phyloP scores from a whole-genome alignment of 2,329 filamentous ascomycete genomes.

The Chrysosporium keratinophilum region DNA sequence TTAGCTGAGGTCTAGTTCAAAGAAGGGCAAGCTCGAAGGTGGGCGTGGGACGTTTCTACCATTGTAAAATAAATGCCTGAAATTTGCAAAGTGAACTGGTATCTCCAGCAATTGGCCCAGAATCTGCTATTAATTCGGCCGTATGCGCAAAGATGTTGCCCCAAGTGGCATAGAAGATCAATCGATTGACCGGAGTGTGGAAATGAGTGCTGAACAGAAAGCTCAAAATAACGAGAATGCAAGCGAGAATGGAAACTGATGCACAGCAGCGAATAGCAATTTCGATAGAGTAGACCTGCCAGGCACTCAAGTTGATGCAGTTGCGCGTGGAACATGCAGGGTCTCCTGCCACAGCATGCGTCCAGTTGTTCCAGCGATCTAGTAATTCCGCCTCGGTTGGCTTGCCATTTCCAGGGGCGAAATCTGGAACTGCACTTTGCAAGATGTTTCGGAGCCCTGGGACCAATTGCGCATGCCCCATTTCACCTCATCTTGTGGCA shows the following conservation, averaged over 20 bases:
- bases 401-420: not conserved
- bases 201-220: constrained; percentile 18
- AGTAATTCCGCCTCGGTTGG: not conserved
- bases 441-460: not conserved
- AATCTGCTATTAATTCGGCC: constrained; percentile 60
- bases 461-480: not conserved
- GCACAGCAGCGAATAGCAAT: constrained; percentile 13
- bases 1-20: not conserved
- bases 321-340: not conserved
- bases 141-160: constrained; percentile 71
- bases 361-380: not conserved
- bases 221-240: constrained; percentile 18
- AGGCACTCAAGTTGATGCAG: not conserved
- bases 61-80: constrained; percentile 71
- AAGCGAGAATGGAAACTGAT: constrained; percentile 17
- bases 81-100: constrained; percentile 58
- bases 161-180: constrained; percentile 74
- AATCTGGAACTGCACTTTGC: not conserved
- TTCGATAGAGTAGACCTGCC: not conserved
- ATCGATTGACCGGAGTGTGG: constrained; percentile 53
- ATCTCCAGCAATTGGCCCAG: constrained; percentile 43
- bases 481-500: not conserved
- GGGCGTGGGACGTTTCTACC: no score
- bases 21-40: not conserved
- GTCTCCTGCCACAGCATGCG: not conserved